These are phyloP conservation scores for Thozetella sp. DNA, from an alignment of 495 filamentous ascomycete species.

Conservation along the genomic window DNA sequence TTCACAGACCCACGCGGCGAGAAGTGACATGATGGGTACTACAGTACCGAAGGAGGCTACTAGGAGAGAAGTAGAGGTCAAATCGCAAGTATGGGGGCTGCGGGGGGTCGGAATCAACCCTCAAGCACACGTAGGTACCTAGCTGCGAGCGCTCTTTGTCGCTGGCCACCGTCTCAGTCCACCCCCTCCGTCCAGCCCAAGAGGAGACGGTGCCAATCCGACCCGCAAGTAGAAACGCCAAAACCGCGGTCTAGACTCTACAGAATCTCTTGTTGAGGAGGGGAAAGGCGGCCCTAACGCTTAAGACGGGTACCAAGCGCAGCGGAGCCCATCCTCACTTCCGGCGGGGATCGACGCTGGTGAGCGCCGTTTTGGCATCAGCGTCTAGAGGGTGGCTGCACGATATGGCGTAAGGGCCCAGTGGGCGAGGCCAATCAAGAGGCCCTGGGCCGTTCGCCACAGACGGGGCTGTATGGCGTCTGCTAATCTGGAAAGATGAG, in stretches of 20 bases:
- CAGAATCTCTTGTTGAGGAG: not conserved
- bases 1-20: not conserved
- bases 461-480: conserved; percentile 22
- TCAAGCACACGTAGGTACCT: not conserved
- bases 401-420: conserved; percentile 29
- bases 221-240: too few relatives aligned
- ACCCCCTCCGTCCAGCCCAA: too few relatives aligned
- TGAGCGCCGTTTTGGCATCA: conserved; percentile 26
- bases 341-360: conserved; percentile 33
- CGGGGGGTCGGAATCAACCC: not conserved
- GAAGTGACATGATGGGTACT: not conserved
- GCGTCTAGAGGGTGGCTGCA: conserved; percentile 26
- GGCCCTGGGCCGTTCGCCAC: conserved; percentile 18
- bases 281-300: not conserved
- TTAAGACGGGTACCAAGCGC: conserved; percentile 13
- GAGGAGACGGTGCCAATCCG: too few relatives aligned
- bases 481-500: conserved; percentile 7
- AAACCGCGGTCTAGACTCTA: too few relatives aligned
- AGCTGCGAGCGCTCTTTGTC: too few relatives aligned
- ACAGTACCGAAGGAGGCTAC: too few relatives aligned
- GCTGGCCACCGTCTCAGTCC: too few relatives aligned
- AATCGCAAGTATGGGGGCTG: too few relatives aligned
- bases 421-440: conserved; percentile 19
- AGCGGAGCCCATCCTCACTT: conserved; percentile 20
- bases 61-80: too few relatives aligned